Evolutionary conservation across 2,329 filamentous ascomycete genomes (phyloP), one percentile per base, ranked within the genome.

Genomic region (Ceratocystiopsis brevicomis): DNA sequence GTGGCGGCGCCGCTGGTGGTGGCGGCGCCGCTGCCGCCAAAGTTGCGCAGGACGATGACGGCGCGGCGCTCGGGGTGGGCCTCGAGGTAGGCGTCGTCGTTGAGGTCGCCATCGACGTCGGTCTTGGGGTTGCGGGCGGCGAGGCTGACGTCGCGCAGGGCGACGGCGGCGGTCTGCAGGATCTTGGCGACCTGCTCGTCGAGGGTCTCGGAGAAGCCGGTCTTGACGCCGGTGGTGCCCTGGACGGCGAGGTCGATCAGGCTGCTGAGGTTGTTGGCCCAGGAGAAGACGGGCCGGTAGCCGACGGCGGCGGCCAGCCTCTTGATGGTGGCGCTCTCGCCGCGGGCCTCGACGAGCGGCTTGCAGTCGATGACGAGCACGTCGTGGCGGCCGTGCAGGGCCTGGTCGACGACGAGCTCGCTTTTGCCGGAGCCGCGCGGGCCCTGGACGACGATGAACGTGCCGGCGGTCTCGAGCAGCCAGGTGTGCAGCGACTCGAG

Each of bases 181-280:
- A 96, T 94, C 61, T 95, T 94, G 57, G 73, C 76, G 15, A 96
- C 64, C 53, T 96, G 87, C 0, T 81, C 78, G 55, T 95, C 88
- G 25, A 95, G 65, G 0, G 86, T 95, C 57, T 95, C 88, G 0
- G 84, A 92, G 56, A 96, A 94, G 9, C 87, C 87, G 6, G 86
- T 82, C 61, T 96, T 95, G 45, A 92, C 82, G 13, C 88, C 88
- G 17, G 88, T 93, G 13, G 90, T 90, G 52, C 87, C 83, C 57
- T 95, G 88, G 1, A 90, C 84, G 18, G 88, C 90, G 35, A 96
- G 71, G 53, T 96, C 90, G 49, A 94, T 68, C 61, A 95, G 74
- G 57, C 86, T 93, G 60, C 83, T 93, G 50, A 96, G 75, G 54
- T 78, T 94, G 59, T 96, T 95, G 62, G 92, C 81, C 83, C 87